A percentile compares a stretch with the other conserved stretches of the same genome.
Evolutionary conservation across 352 stramenopile genomes (phyloP).

Genomic region (Pythium sp.): DNA sequence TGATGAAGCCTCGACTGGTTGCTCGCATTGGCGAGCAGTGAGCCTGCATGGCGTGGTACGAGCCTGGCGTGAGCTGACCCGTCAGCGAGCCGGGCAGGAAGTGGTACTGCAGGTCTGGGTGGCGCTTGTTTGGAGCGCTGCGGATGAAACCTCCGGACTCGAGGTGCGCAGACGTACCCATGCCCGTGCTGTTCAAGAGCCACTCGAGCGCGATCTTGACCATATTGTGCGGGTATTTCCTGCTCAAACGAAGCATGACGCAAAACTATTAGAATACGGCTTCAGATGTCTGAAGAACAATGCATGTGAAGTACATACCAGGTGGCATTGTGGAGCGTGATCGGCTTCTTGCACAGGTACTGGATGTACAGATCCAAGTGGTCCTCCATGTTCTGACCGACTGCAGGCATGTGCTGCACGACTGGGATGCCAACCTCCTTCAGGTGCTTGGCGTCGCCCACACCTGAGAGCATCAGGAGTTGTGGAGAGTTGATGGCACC

Average conservation of each 20-base stretch:
- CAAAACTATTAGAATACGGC: background rate
- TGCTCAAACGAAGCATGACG: background rate
- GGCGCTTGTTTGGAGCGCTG: constrained; percentile 65
- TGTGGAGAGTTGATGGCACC: constrained; percentile 89
- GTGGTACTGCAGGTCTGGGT: constrained; percentile 89
- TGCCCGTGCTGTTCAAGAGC: constrained; percentile 65
- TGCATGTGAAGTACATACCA: constrained; percentile 21
- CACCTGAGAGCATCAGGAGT: constrained; percentile 85
- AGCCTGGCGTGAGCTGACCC: constrained; percentile 56
- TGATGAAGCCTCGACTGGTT: constrained; percentile 79
- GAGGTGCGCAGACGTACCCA: constrained; percentile 76
- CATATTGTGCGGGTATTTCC: constrained; percentile 88
- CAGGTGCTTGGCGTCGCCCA: constrained; percentile 73
- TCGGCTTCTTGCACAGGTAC: constrained; percentile 86
- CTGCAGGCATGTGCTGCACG: constrained; percentile 71
- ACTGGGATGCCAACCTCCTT: constrained; percentile 72
- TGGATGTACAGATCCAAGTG: constrained; percentile 89
- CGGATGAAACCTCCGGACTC: constrained; percentile 88
- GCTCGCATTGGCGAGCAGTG: constrained; percentile 89
- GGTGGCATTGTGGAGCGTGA: constrained; percentile 88
- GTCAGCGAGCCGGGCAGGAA: constrained; percentile 86
- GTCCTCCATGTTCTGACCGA: constrained; percentile 89
- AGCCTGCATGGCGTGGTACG: constrained; percentile 80
- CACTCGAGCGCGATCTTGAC: constrained; percentile 82
- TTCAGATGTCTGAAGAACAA: background rate